A percentile compares a stretch with the other conserved stretches of the same genome.
Evolutionary conservation across 2,329 filamentous ascomycete species (phyloP).

Genomic region (Penicillium nordicum): DNA sequence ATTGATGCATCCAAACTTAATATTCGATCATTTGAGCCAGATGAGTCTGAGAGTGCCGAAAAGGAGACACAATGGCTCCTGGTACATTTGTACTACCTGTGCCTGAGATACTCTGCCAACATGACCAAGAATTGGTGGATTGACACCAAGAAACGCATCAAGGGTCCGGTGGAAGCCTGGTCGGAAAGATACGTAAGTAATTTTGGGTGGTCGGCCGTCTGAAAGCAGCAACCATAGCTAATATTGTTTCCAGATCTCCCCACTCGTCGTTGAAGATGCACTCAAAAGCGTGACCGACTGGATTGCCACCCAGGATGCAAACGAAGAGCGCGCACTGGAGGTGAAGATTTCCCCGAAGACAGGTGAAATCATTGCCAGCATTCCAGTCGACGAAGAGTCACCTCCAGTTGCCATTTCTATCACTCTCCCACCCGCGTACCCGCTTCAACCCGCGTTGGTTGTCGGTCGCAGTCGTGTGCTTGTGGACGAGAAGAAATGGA

Average conservation of each 20-base stretch:
- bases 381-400: slow-evolving; percentile 81
- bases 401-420: slow-evolving; percentile 81
- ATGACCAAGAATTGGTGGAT: slow-evolving; percentile 83
- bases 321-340: slow-evolving; percentile 52
- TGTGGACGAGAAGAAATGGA: slow-evolving; percentile 88
- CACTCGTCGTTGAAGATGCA: slow-evolving; percentile 40
- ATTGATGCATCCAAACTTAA: slow-evolving; percentile 69
- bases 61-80: slow-evolving; percentile 78
- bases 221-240: slow-evolving; percentile 2
- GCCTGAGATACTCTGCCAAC: slow-evolving; percentile 71
- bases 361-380: slow-evolving; percentile 76
- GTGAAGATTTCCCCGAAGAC: slow-evolving; percentile 70
- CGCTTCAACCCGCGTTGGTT: slow-evolving; percentile 74
- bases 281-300: slow-evolving; percentile 41
- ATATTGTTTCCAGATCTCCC: slow-evolving; percentile 37
- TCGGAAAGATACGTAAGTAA: slow-evolving; percentile 77
- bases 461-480: slow-evolving; percentile 76
- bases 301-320: slow-evolving; percentile 43
- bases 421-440: slow-evolving; percentile 74
- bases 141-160: slow-evolving; percentile 72
- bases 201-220: slow-evolving; percentile 37
- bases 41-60: slow-evolving; percentile 64
- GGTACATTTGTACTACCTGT: slow-evolving; percentile 80
- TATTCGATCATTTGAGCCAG: slow-evolving; percentile 58
- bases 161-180: slow-evolving; percentile 77